Evolutionary conservation across 129 eudicot species (phyloP).

Genomic region (Smallanthus sonchifolius): DNA sequence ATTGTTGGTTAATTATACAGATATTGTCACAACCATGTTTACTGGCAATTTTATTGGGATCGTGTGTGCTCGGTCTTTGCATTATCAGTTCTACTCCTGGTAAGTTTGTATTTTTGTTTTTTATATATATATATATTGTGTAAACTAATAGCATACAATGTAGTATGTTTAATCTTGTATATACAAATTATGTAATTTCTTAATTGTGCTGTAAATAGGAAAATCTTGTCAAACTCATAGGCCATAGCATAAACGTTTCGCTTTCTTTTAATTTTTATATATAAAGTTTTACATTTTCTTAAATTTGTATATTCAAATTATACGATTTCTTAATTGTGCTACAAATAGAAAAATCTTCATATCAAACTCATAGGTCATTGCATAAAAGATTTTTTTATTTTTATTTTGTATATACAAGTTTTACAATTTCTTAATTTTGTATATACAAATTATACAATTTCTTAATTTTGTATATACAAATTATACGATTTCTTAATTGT

Average conservation of each 20-base stretch:
- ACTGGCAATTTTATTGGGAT: conserved; percentile 93
- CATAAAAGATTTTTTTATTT: not conserved
- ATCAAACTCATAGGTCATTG: not conserved
- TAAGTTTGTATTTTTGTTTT: conserved; percentile 18
- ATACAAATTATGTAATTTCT: not conserved
- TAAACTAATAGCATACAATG: not conserved
- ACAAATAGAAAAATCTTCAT: not conserved
- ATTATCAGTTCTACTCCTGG: conserved; percentile 98
- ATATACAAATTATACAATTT: not conserved
- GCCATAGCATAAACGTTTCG: not conserved
- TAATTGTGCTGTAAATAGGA: not conserved
- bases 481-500: not conserved
- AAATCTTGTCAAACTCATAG: not conserved
- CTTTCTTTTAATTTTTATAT: not conserved
- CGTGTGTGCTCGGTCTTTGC: conserved; percentile 89
- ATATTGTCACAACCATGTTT: conserved; percentile 68
- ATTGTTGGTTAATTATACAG: conserved; percentile 30
- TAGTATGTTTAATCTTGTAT: not conserved
- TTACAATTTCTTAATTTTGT: not conserved
- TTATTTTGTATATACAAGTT: not conserved
- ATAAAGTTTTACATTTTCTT: not conserved
- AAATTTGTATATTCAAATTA: not conserved
- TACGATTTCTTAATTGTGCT: not conserved
- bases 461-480: not conserved
- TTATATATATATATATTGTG: not conserved